Evolutionary conservation across 2,329 filamentous ascomycete genomes (phyloP).

Genomic region (Aspergillus pseudotamarii): DNA sequence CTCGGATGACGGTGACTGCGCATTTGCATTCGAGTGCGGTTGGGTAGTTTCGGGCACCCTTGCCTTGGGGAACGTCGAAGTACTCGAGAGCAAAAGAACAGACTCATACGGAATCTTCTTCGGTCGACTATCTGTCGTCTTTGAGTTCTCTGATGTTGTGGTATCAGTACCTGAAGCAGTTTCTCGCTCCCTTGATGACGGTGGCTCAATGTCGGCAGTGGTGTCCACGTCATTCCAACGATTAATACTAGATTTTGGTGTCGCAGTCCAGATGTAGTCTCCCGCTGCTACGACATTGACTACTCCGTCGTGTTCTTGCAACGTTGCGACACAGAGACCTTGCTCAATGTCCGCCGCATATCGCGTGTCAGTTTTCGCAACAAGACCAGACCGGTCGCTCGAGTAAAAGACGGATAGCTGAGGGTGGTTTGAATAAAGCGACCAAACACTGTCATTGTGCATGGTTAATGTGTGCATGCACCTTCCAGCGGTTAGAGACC

Average conservation of each 20-base stretch:
- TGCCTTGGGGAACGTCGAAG: slow-evolving; percentile 70
- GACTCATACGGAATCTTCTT: slow-evolving; percentile 73
- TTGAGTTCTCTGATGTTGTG: slow-evolving; percentile 18
- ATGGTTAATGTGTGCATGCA: slow-evolving; percentile 99
- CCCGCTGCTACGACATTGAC: slow-evolving; percentile 64
- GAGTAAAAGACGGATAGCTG: slow-evolving; percentile 91
- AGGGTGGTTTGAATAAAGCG: slow-evolving; percentile 84
- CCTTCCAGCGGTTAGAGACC: slow-evolving; percentile 91
- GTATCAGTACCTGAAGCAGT: slow-evolving; percentile 49
- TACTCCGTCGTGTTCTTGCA: slow-evolving; percentile 81
- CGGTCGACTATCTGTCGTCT: slow-evolving; percentile 15
- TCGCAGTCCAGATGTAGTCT: slow-evolving; percentile 86
- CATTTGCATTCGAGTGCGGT: slow-evolving; percentile 50
- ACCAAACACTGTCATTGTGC: slow-evolving; percentile 99
- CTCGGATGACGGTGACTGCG: slow-evolving; percentile 57
- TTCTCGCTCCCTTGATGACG: slow-evolving; percentile 46
- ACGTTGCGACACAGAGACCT: slow-evolving; percentile 84
- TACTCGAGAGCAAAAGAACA: slow-evolving; percentile 81
- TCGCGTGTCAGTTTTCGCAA: slow-evolving; percentile 94
- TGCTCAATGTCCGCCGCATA: slow-evolving; percentile 78
- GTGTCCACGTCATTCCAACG: slow-evolving; percentile 88
- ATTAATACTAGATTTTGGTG: slow-evolving; percentile 87
- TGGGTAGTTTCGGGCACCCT: slow-evolving; percentile 61
- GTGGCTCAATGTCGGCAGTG: slow-evolving; percentile 64
- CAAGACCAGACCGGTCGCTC: slow-evolving; percentile 83